phyloP scores from a whole-genome alignment of 129 eudicot genomes.

The Flaveria linearis region DNA sequence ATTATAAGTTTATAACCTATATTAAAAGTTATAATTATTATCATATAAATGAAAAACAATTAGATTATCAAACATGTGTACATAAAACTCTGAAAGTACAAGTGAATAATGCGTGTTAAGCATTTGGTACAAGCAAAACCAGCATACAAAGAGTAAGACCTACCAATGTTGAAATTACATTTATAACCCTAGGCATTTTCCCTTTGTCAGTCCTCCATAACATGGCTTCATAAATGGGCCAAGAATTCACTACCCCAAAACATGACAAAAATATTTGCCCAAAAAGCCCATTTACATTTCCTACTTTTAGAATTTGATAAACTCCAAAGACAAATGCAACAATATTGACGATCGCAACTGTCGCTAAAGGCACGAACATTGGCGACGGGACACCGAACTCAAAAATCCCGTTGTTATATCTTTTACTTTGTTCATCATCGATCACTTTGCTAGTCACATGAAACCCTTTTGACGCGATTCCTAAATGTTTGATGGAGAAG shows the following conservation, averaged over 20 bases:
- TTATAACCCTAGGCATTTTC: conserved; percentile 55
- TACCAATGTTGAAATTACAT: conserved; percentile 41
- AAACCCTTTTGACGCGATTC: conserved; percentile 60
- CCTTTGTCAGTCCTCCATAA: conserved; percentile 62
- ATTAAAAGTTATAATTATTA: no score
- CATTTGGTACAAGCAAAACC: conserved; percentile 28
- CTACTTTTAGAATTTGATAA: conserved; percentile 15
- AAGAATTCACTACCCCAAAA: conserved; percentile 56
- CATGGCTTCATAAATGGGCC: conserved; percentile 84
- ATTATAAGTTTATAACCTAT: no score
- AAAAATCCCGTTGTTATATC: conserved; percentile 60
- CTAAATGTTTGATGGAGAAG: conserved; percentile 43
- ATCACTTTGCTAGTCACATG: conserved; percentile 73
- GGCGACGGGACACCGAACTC: conserved; percentile 75
- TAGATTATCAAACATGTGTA: not conserved
- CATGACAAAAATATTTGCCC: conserved; percentile 51
- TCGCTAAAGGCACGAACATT: conserved; percentile 60
- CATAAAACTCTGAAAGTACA: conserved; percentile 7
- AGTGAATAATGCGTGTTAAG: conserved; percentile 21
- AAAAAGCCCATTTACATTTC: conserved; percentile 39
- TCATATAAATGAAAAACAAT: no score
- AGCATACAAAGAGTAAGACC: conserved; percentile 37
- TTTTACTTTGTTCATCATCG: conserved; percentile 54
- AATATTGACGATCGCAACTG: conserved; percentile 54
- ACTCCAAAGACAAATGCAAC: conserved; percentile 45